Evolutionary conservation across 352 stramenopile species (phyloP), one percentile per base, ranked within the genome.

Genomic region (Pythium folliculosum): DNA sequence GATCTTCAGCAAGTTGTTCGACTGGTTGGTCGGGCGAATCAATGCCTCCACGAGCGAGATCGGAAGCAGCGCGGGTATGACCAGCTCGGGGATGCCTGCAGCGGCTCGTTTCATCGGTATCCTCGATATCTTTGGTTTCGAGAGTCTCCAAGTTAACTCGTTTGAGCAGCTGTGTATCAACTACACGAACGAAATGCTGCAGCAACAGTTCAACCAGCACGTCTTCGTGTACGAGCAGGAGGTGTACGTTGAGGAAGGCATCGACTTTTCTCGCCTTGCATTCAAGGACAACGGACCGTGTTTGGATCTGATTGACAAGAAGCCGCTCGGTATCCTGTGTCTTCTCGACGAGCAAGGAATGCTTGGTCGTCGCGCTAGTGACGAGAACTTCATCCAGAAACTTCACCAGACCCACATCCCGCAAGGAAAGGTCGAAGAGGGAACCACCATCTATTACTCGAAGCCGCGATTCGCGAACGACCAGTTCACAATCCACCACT

Each of bases 61-160:
- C 8, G 47, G 13, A 3, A 65, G 63, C 0, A 67, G 69, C 5
- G 64, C 69, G 5, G 67, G 43, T 27, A 63, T 55, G 6, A 67
- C 55, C 9, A 70, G 67, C 1, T 65, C 63, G 10, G 65, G 64
- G 9, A 60, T 63, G 38, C 69, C 65, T 13, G 71, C 58, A 5
- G 72, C 82, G 6, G 75, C 76, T 25, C 90, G 85, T 50, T 95
- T 98, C 61, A 98, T 99, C 76, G 93, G 94, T 61, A 97, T 99
- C 45, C 75, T 99, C 47, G 97, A 99, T 79, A 98, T 99, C 53
- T 99, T 98, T 75, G 96, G 97, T 4, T 99, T 99, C 72, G 97
- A 99, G 77, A 94, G 82, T 44, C 88, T 99, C 59, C 81, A 97
- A 67, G 77, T 89, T 32, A 97, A 97, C 72, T 97, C 89, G 21